These are phyloP conservation scores for Hylodesmum podocarpum DNA, from an alignment of 306 rosid genomes.

Conservation along the genomic window DNA sequence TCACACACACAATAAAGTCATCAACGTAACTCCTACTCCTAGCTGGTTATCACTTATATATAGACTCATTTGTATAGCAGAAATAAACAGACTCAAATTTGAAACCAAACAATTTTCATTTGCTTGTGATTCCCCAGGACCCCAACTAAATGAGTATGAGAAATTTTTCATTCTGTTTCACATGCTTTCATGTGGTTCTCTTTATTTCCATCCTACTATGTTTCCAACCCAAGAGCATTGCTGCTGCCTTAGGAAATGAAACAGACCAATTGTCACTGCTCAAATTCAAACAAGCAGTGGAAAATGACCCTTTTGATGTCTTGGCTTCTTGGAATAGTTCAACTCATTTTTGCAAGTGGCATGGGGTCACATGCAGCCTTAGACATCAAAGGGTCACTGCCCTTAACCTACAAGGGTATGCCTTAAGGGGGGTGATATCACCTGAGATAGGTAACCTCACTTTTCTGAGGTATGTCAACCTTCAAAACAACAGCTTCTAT, in stretches of 20 bases:
- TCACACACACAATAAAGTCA: not conserved
- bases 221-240: slow-evolving; percentile 14
- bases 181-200: slow-evolving; percentile 12
- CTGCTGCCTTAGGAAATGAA: slow-evolving; percentile 34
- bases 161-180: not conserved
- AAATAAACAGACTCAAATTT: not conserved
- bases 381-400: slow-evolving; percentile 42
- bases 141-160: slow-evolving; percentile 7
- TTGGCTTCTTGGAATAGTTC: slow-evolving; percentile 47
- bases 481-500: slow-evolving; percentile 36
- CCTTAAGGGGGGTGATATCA: slow-evolving; percentile 40
- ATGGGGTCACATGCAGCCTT: slow-evolving; percentile 41
- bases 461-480: slow-evolving; percentile 38
- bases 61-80: not conserved
- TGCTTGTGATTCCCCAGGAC: not conserved
- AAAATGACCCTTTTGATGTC: slow-evolving; percentile 19
- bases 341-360: slow-evolving; percentile 47
- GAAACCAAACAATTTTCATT: not conserved
- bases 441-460: slow-evolving; percentile 48
- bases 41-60: not conserved
- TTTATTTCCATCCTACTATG: not conserved
- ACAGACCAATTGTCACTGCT: slow-evolving; percentile 39
- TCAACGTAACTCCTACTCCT: no score
- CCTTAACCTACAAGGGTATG: slow-evolving; percentile 24
- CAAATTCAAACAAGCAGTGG: slow-evolving; percentile 30